phyloP scores from a whole-genome alignment of 306 rosid species.

The Glycyrrhiza uralensis region DNA sequence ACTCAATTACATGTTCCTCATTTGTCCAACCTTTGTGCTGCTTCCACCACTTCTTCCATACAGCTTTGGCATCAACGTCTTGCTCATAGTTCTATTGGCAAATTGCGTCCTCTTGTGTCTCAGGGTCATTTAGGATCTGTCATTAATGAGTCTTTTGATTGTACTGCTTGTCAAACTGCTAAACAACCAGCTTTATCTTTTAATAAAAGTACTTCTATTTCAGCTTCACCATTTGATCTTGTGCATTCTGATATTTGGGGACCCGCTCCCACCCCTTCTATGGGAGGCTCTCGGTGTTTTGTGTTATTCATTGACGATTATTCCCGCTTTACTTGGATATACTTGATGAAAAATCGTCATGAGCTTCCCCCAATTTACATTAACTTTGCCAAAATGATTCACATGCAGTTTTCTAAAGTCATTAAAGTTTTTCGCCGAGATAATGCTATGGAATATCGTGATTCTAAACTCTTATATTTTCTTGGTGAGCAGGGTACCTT shows the following conservation, averaged over 20 bases:
- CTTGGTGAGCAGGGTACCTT: not conserved
- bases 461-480: not conserved
- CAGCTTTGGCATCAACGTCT: not conserved
- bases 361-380: not conserved
- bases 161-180: not conserved
- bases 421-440: not conserved
- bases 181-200: not conserved
- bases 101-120: not conserved
- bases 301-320: too few species aligned
- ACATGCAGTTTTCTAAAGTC: not conserved
- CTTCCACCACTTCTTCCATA: not conserved
- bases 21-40: not conserved
- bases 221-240: too few species aligned
- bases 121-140: not conserved
- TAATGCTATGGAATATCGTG: not conserved
- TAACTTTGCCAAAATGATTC: not conserved
- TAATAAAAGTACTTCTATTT: too few species aligned
- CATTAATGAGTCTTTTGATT: not conserved
- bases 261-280: not conserved
- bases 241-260: not conserved
- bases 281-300: not conserved
- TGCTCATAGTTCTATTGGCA: not conserved
- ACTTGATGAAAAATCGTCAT: not conserved
- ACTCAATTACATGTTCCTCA: not conserved
- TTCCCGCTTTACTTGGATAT: too few species aligned